Base-by-base conservation (phyloP, 805 yeast genomes). In the Kluyveromyces wickerhamii region DNA sequence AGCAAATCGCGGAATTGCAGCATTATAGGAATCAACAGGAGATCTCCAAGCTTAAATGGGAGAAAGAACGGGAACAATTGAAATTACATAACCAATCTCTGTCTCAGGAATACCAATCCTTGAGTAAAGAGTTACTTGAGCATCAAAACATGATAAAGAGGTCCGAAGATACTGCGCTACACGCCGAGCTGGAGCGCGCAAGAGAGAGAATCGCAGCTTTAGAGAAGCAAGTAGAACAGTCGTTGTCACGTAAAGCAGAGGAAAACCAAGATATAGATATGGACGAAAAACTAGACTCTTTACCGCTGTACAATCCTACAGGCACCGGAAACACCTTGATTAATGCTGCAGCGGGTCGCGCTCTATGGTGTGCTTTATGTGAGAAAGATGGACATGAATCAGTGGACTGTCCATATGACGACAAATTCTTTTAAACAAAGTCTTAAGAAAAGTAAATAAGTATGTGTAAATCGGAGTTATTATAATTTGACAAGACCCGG, bases 331-430 rank as follows among this genome's bases (percentile, higher is more conserved):
- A 44, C 7, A 43, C 48, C 5, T 39, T 34, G 18, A 34, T 44
- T 2, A 54, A 85, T 52, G 81, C 88, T 1, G 67, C 87, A 0
- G 75, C 74, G 2, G 95, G 95, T 1, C 68, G 88, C 28, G 63
- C 63, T 18, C 68, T 74, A 42, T 89, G 96, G 95, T 89, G 98
- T 62, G 95, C 94, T 0, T 65, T 86, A 35, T 89, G 98, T 61
- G 97, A 89, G 55, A 65, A 85, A 36, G 77, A 74, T 29, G 98
- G 97, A 1, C 98, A 89, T 52, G 79, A 77, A 31, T 81, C 92
- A 43, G 66, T 78, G 20, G 86, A 86, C 37, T 89, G 98, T 59
- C 96, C 96, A 0, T 86, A 74, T 52, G 94, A 79, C 30, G 29
- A 26, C 36, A 13, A 37, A 24, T 21, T 30, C 25, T 30, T 30